Base-by-base conservation (phyloP, 345 rosid species). In the Crucihimalaya himalaica region DNA sequence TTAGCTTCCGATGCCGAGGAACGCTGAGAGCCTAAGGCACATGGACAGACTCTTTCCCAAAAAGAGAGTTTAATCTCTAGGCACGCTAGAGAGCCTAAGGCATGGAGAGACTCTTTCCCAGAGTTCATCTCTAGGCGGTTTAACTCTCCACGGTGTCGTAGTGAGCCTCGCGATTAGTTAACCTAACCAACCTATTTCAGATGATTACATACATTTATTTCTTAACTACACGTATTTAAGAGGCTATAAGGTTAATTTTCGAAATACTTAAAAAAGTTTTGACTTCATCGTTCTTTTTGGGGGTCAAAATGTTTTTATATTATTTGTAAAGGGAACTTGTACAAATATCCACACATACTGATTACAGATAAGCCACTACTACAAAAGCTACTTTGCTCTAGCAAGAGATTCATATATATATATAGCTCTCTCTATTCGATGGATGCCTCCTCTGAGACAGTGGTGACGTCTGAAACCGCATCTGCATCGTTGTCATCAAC, bases 381-480 rank as follows among this genome's bases (percentile, higher is more conserved):
- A 74, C n/a, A 74, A 66, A 27, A 28, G 67, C 73, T 58, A 59
- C 29, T 39, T 8, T 74, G 46, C 62, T 48, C 53, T 48, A 59
- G 6, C 28, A 35, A 58, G 57, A 51, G 16, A 51, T 25, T 23
- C n/a, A 51, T 51, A 13, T 23, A 20, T 5, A 51, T 31, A 9
- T 70, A 66, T 20, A 3, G 27, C 15, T 62, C 15, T 43, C 34
- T 58, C 60, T 77, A 78, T 67, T 47, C 80, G 8, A 61, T 42
- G 4, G 46, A 39, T 57, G 77, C 2, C 20, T 84, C 89, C 59
- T 83, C 96, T 12, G 91, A 84, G 54, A 79, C 83, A 0, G 86
- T 83, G 4, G 84, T 70, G 3, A 81, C 68, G 68, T 89, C 94
- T 0, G 95, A 91, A 28, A 82, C 88, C 48, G 84, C 83, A 63